Conservation (phyloP, 805 yeast species). For the Ogataea ramenticola region DNA sequence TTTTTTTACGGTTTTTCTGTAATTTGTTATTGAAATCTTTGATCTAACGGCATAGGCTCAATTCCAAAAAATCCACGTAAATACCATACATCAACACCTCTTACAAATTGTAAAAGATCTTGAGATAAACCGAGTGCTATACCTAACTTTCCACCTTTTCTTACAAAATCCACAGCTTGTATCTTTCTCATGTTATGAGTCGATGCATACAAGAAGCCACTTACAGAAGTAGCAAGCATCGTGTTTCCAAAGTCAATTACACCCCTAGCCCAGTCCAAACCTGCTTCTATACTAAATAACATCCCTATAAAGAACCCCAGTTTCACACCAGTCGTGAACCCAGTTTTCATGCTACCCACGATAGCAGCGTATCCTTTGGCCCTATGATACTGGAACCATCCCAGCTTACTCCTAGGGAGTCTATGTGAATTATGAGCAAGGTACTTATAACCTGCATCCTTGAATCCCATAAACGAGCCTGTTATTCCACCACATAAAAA, state of each 20-base stretch:
- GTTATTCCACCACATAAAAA: conserved; percentile 38
- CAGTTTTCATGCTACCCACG: conserved; percentile 43
- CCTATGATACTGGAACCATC: conserved; percentile 86
- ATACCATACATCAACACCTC: conserved; percentile 69
- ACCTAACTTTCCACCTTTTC: conserved; percentile 55
- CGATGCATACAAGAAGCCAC: conserved; percentile 47
- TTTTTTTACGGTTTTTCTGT: too few species aligned
- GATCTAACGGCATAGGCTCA: conserved; percentile 9
- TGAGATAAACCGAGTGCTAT: conserved; percentile 55
- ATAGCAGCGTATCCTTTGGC: conserved; percentile 72
- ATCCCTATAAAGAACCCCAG: conserved; percentile 37
- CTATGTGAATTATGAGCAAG: conserved; percentile 80
- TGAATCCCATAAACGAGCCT: conserved; percentile 59
- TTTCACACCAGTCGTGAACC: conserved; percentile 34
- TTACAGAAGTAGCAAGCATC: conserved; percentile 42
- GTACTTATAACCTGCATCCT: conserved; percentile 47
- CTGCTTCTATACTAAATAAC: conserved; percentile 56
- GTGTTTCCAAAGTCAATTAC: conserved; percentile 58
- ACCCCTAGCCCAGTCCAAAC: conserved; percentile 46
- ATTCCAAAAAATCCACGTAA: conserved; percentile 26
- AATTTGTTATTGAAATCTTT: background rate
- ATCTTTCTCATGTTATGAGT: conserved; percentile 32
- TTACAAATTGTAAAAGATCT: conserved; percentile 48
- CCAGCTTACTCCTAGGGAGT: conserved; percentile 67
- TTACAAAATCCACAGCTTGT: conserved; percentile 35